Conservation (phyloP, 495 filamentous ascomycete genomes). For the Pyrenula aspistea region DNA sequence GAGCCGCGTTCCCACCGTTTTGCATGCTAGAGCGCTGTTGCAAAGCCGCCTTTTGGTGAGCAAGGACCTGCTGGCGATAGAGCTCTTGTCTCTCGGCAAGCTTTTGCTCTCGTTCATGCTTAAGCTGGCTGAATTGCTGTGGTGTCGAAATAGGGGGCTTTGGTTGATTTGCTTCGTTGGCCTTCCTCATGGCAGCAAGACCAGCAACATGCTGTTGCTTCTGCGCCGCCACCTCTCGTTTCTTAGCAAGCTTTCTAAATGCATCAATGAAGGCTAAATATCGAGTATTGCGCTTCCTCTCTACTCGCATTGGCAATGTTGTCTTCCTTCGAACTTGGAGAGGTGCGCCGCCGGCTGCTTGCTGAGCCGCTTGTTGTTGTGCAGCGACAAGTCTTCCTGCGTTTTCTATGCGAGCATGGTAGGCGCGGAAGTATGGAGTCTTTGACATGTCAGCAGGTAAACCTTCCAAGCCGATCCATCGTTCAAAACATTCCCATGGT, state of each 20-base stretch:
- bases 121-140: constrained; percentile 76
- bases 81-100: constrained; percentile 60
- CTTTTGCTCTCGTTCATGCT: constrained; percentile 72
- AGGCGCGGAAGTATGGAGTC: constrained; percentile 81
- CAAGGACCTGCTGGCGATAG: constrained; percentile 51
- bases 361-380: constrained; percentile 45
- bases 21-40: constrained; percentile 7
- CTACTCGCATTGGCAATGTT: constrained; percentile 66
- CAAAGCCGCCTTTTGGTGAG: constrained; percentile 32
- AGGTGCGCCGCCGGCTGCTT: constrained; percentile 42
- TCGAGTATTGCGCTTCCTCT: constrained; percentile 70
- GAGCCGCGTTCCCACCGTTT: not conserved
- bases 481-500: constrained; percentile 97
- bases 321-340: constrained; percentile 51
- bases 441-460: constrained; percentile 84
- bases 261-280: constrained; percentile 82
- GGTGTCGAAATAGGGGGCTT: constrained; percentile 55
- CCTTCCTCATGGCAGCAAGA: constrained; percentile 58
- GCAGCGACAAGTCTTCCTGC: constrained; percentile 56
- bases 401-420: constrained; percentile 66
- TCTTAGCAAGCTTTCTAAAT: constrained; percentile 92
- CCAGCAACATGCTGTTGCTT: constrained; percentile 75
- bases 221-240: constrained; percentile 69
- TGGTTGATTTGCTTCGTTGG: constrained; percentile 54
- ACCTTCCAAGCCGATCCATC: constrained; percentile 84